phyloP scores from a whole-genome alignment of 225 moss, liverwort and hornwort species.

The Marchantia paleacea region DNA sequence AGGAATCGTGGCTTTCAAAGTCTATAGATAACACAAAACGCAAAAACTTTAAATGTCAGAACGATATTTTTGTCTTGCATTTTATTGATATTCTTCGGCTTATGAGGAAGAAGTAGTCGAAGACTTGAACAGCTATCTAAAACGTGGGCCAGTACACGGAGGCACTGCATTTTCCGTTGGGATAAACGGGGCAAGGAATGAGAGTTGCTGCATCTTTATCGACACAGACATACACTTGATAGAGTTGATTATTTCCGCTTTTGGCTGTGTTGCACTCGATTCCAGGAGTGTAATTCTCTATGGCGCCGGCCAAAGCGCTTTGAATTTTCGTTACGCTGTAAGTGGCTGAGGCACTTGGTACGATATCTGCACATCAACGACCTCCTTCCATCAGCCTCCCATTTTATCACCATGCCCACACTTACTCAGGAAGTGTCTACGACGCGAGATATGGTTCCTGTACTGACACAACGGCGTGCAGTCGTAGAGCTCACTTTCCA shows the following conservation, averaged over 20 bases:
- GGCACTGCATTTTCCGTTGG: constrained; percentile 48
- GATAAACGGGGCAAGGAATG: constrained; percentile 62
- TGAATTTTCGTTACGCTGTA: constrained; percentile 46
- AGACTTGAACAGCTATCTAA: background rate
- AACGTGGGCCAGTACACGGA: constrained; percentile 37
- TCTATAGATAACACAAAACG: no score
- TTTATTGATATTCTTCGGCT: no score
- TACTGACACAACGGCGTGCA: no score
- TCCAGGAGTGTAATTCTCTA: constrained; percentile 56
- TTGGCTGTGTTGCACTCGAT: constrained; percentile 75
- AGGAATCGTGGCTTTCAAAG: no score
- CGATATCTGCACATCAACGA: constrained; percentile 47
- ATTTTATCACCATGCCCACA: no score
- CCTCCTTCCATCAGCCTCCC: background rate
- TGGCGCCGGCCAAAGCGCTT: constrained; percentile 34
- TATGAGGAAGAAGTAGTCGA: no score
- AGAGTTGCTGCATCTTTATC: constrained; percentile 58
- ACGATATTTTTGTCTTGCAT: no score
- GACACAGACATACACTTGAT: constrained; percentile 86
- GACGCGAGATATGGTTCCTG: no score
- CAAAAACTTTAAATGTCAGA: no score
- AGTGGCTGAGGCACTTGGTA: constrained; percentile 42
- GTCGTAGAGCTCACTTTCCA: no score
- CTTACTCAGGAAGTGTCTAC: no score
- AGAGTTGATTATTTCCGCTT: constrained; percentile 52